phyloP scores from a whole-genome alignment of 208 protist species.

The Leishmania gerbilli region DNA sequence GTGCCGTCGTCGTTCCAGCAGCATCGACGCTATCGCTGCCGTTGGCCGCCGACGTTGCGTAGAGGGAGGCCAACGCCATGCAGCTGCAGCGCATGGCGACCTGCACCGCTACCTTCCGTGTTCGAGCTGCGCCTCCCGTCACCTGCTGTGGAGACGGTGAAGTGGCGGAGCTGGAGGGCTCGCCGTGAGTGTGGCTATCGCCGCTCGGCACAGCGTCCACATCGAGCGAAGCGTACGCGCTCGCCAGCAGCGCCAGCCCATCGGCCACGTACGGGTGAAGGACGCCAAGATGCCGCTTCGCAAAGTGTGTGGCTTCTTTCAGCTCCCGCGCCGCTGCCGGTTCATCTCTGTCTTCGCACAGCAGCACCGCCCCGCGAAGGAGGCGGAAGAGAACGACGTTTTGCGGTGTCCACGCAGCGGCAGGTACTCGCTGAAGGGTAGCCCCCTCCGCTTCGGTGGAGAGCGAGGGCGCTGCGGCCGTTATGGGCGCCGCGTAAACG shows the following conservation, averaged over 20 bases:
- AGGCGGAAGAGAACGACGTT: slow-evolving; percentile 49
- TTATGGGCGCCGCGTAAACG: no score
- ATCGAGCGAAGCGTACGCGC: slow-evolving; percentile 27
- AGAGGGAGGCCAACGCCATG: slow-evolving; percentile 26
- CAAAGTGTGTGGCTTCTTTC: slow-evolving; percentile 32
- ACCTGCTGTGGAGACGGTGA: neutral
- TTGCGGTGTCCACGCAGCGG: slow-evolving; percentile 37
- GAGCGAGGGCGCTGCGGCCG: neutral
- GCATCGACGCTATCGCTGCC: neutral
- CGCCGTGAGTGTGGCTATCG: neutral
- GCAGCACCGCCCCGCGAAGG: slow-evolving; percentile 35
- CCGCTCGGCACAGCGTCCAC: slow-evolving; percentile 22
- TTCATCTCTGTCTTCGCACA: slow-evolving; percentile 55
- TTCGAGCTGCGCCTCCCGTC: slow-evolving; percentile 12
- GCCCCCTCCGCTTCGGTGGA: neutral
- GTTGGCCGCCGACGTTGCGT: neutral
- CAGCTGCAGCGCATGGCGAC: slow-evolving; percentile 36
- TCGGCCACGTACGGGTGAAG: slow-evolving; percentile 35
- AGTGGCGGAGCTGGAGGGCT: neutral
- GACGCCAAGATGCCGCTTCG: slow-evolving; percentile 36
- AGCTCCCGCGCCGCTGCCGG: slow-evolving; percentile 36
- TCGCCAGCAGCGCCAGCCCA: slow-evolving; percentile 26
- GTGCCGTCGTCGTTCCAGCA: slow-evolving; percentile 1
- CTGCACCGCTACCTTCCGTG: slow-evolving; percentile 32
- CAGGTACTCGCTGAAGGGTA: neutral